Evolutionary conservation across 73 alveolate species (phyloP), one percentile per base, ranked within the genome.

Genomic region (Blepharisma stoltei): DNA sequence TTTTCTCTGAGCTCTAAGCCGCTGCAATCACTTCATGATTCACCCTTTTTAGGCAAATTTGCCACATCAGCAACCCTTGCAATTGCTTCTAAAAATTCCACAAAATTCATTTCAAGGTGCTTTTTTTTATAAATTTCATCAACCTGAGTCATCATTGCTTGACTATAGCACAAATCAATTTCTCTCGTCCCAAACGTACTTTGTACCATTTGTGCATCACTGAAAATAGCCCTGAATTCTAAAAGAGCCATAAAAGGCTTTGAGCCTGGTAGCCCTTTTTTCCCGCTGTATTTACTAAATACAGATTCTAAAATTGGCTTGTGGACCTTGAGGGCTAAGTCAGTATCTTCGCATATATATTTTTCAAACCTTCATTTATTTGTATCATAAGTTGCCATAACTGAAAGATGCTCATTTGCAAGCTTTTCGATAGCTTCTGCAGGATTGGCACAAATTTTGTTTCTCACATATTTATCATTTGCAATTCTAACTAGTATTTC

Each of bases 41-140:
- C 73, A n/a, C 14, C 46, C 2, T 60, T 25, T 60, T 60, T 14
- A 60, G 45, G 21, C 71, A 37, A 9, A 69, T 46, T 43, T 1
- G 76, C 11, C 5, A 3, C 1, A 43, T 90, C 93, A 44, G 93
- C 92, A 6, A 85, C 84, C 78, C 97, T 88, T 32, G 91, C 84
- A 41, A 90, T 54, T 0, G 94, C 96, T 55, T 92, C 98, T 43
- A 85, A 52, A 55, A 89, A 88, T 77, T 92, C 98, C 52, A 75
- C 81, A 32, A 80, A 87, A 47, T 78, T 54, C 94, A 92, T 87
- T 53, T 83, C 70, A 9, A 89, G 69, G 69, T 86, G 93, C 52
- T 96, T 80, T 55, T 86, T 87, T 9, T 52, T 23, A 38, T 78
- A 44, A 8, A 88, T n/a, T 78, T 92, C 98, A 83, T 92, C 93